phyloP scores from a whole-genome alignment of 768 basidiomycete genomes.

The Pisolithus microcarpus region DNA sequence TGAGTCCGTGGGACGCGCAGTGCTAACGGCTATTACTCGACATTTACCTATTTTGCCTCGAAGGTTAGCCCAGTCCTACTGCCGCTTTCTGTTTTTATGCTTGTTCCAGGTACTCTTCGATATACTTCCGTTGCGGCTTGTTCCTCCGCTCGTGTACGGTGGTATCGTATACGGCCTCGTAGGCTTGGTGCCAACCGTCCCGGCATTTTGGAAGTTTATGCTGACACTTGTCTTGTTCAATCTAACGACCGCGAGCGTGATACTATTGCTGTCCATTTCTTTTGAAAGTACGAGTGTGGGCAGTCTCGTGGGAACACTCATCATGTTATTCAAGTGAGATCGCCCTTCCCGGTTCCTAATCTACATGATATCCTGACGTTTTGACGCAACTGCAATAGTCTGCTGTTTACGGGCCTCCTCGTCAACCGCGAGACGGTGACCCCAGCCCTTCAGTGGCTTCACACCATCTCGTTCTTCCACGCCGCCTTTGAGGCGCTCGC shows the following conservation, averaged over 20 bases:
- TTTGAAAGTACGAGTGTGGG: constrained; percentile 85
- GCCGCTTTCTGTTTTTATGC: background rate
- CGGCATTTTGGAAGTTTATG: constrained; percentile 97
- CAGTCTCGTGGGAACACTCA: constrained; percentile 86
- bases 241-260: constrained; percentile 87
- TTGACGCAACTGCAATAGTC: constrained; percentile 36
- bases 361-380: constrained; percentile 2
- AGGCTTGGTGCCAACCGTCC: constrained; percentile 86
- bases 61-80: constrained; percentile 46
- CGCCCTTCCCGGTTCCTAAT: constrained; percentile 7
- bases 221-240: constrained; percentile 95
- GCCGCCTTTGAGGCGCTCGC: constrained; percentile 95
- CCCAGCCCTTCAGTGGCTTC: constrained; percentile 71
- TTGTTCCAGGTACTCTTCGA: constrained; percentile 78
- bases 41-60: constrained; percentile 93
- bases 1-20: constrained; percentile 31
- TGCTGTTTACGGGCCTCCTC: constrained; percentile 90
- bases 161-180: constrained; percentile 93
- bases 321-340: constrained; percentile 97
- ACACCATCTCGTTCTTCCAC: constrained; percentile 95
- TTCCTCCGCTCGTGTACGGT: constrained; percentile 93
- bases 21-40: constrained; percentile 95
- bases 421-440: constrained; percentile 89
- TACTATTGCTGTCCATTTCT: constrained; percentile 84
- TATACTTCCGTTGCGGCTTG: constrained; percentile 87